These are phyloP conservation scores for Hamigera avellanea DNA, from an alignment of 495 filamentous ascomycete species.

Conservation along the genomic window DNA sequence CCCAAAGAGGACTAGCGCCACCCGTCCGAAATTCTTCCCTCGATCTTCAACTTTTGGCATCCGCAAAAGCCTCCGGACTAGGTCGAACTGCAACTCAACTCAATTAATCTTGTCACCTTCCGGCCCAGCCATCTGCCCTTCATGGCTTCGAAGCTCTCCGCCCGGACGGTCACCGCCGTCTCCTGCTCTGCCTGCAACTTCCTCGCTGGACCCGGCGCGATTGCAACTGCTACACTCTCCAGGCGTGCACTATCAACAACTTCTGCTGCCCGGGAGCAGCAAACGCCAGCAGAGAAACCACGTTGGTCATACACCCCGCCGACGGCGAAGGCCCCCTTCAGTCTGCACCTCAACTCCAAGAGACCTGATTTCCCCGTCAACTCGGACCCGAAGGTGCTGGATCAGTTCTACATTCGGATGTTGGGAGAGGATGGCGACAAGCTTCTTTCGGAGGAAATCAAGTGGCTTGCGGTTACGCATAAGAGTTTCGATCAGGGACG, in stretches of 20 bases:
- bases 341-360: constrained; percentile 32
- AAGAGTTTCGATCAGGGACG: constrained; percentile 96
- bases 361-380: constrained; percentile 54
- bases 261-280: constrained; percentile 8
- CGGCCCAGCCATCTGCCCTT: constrained; percentile 8
- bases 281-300: constrained; percentile 36
- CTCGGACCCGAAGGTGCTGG: constrained; percentile 55
- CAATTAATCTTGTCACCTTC: constrained; percentile 1
- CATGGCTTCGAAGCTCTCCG: constrained; percentile 29
- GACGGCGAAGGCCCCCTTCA: constrained; percentile 64
- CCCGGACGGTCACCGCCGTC: constrained; percentile 23
- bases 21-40: neutral
- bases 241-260: constrained; percentile 12
- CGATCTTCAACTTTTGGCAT: neutral
- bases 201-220: constrained; percentile 9
- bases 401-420: constrained; percentile 60
- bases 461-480: constrained; percentile 95
- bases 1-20: neutral
- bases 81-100: neutral
- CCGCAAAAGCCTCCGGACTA: neutral
- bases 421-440: constrained; percentile 58
- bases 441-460: constrained; percentile 76
- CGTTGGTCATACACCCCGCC: constrained; percentile 78
- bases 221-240: constrained; percentile 7
- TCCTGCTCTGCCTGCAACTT: constrained; percentile 22